Conservation (phyloP, 441 rosid genomes). For the Eruca vesicaria region DNA sequence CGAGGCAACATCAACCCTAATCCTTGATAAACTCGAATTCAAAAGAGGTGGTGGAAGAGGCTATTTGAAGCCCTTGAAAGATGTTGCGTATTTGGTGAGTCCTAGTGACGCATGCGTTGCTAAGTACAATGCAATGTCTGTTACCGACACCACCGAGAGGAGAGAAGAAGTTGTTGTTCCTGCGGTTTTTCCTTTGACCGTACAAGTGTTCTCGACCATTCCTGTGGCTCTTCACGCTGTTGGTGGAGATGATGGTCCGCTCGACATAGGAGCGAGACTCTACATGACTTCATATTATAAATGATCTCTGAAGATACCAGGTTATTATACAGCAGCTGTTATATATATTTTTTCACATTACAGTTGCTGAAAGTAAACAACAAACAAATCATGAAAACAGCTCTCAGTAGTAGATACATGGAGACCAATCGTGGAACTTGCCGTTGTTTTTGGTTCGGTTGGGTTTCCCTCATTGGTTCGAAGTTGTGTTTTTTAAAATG, state of each 20-base stretch:
- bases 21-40: constrained; percentile 49
- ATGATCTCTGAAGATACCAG: constrained; percentile 27
- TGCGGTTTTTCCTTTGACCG: constrained; percentile 64
- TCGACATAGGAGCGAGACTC: constrained; percentile 69
- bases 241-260: constrained; percentile 85
- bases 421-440: constrained; percentile 16
- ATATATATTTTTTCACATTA: constrained; percentile 44
- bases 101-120: constrained; percentile 45
- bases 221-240: constrained; percentile 79
- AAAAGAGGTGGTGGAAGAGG: constrained; percentile 49
- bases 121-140: constrained; percentile 29
- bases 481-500: constrained; percentile 23
- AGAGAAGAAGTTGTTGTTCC: constrained; percentile 44
- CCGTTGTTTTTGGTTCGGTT: constrained; percentile 34
- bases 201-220: constrained; percentile 66
- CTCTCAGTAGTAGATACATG: constrained; percentile 16
- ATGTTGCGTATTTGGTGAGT: constrained; percentile 54
- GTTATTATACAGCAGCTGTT: constrained; percentile 30
- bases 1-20: constrained; percentile 75
- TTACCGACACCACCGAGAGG: constrained; percentile 14
- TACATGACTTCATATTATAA: constrained; percentile 69
- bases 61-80: constrained; percentile 51
- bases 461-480: constrained; percentile 19
- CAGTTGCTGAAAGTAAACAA: background rate
- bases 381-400: background rate